Evolutionary conservation across 2,329 filamentous ascomycete species (phyloP).

Genomic region (Rachicladosporium sp.): DNA sequence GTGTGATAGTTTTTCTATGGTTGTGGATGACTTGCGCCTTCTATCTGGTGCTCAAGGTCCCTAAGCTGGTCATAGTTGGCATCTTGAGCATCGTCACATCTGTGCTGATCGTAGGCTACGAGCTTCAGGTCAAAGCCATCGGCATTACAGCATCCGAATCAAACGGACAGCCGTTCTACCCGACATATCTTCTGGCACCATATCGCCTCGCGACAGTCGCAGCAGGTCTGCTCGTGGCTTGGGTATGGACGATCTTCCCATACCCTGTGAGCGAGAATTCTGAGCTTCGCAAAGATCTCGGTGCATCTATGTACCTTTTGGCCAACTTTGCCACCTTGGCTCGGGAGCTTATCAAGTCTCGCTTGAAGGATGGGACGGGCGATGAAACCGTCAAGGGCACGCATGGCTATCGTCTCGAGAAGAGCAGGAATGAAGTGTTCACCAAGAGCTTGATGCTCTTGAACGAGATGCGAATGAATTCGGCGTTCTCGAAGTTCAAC

Average conservation of each 20-base stretch:
- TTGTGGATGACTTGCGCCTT: constrained; percentile 51
- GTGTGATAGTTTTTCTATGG: constrained; percentile 57
- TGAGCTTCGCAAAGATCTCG: constrained; percentile 55
- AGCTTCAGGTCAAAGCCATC: constrained; percentile 56
- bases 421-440: constrained; percentile 49
- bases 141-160: constrained; percentile 43
- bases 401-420: constrained; percentile 43
- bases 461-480: constrained; percentile 51
- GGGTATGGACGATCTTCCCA: constrained; percentile 67
- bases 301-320: constrained; percentile 56
- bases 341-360: constrained; percentile 51
- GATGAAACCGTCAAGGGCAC: constrained; percentile 36
- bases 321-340: constrained; percentile 64
- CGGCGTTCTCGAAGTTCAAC: constrained; percentile 56
- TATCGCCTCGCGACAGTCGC: constrained; percentile 58
- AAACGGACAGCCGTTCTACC: constrained; percentile 57
- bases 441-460: constrained; percentile 56
- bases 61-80: constrained; percentile 49
- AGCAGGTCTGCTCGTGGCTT: constrained; percentile 56
- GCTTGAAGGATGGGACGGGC: constrained; percentile 47
- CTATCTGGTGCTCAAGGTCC: constrained; percentile 57
- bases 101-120: constrained; percentile 37
- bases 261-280: constrained; percentile 60
- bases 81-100: constrained; percentile 50
- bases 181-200: constrained; percentile 56